Evolutionary conservation across 345 rosid species (phyloP), one percentile per base, ranked within the genome.

Genomic region (Passiflora organensis): DNA sequence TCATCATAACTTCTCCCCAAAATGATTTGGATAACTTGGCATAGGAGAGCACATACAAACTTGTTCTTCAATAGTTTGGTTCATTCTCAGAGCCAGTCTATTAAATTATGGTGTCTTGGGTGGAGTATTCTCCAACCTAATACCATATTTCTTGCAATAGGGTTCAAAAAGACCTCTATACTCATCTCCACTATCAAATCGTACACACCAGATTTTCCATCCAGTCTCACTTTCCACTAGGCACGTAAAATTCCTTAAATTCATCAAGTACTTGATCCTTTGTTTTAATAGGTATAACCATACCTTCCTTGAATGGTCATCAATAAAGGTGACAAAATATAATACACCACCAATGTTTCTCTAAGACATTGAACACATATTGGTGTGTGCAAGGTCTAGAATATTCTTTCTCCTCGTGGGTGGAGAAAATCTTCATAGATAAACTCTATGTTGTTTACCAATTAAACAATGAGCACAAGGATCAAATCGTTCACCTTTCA

Each of bases 221-320:
- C 25, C 16, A 9, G 17, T 50, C 15, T 50, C 21, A 6, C 54
- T 50, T 25, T 50, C 20, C 24, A 50, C 54, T 15, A 13, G 28
- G 0, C n/a, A 18, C 46, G n/a, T 43, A 20, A 6, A 51, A 51
- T 3, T 51, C 8, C 39, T 32, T 51, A 19, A 51, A 51, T 5
- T n/a, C 55, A 51, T 51, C 13, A 28, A 51, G 14, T 6, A 17
- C 41, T 2, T 47, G 0, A 6, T 23, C 32, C 22, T 48, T 2
- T 9, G 5, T 15, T 48, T 22, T 0, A 51, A 16, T 10, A 16
- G 1, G 2, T 6, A 4, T 2, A 21, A 20, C 55, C 20, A 10
- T 10, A 51, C 6, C 3, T 51, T 51, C 6, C 23, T n/a, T 0
- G 55, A 51, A n/a, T 51, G 55, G 6, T 32, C 55, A 51, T 51